Conservation (phyloP, 2,329 filamentous ascomycete genomes). For the Microcyclospora pomicola region DNA sequence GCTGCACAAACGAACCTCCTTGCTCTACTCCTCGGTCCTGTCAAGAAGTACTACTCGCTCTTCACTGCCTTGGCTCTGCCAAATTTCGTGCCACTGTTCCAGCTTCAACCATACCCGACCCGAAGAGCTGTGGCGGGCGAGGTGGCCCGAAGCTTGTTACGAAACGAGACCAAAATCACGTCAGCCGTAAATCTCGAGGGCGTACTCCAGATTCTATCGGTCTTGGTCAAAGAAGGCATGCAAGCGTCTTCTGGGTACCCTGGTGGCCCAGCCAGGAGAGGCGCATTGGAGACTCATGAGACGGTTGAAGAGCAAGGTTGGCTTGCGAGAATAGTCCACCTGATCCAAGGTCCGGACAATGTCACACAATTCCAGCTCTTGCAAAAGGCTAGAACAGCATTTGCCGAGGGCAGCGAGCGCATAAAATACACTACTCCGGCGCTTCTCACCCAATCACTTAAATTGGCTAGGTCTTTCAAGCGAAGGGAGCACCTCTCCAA, state of each 20-base stretch:
- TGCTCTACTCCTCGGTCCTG: conserved; percentile 75
- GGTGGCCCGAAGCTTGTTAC: conserved; percentile 68
- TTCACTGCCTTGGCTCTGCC: conserved; percentile 93
- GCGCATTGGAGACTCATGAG: conserved; percentile 80
- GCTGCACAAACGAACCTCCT: conserved; percentile 80
- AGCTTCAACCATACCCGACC: conserved; percentile 86
- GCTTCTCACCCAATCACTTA: conserved; percentile 77
- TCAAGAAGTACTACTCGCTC: conserved; percentile 80
- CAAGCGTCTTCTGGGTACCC: conserved; percentile 71
- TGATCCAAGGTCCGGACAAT: conserved; percentile 71
- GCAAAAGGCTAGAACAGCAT: conserved; percentile 75
- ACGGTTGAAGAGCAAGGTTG: conserved; percentile 96
- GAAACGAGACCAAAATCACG: conserved; percentile 65
- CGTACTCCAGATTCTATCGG: conserved; percentile 74
- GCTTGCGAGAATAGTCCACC: conserved; percentile 82
- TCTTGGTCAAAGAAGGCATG: conserved; percentile 84
- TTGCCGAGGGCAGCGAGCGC: conserved; percentile 81
- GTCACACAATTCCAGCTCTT: conserved; percentile 84
- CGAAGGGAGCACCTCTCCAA: conserved; percentile 72
- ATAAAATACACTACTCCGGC: conserved; percentile 93
- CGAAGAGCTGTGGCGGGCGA: conserved; percentile 82
- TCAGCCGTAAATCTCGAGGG: conserved; percentile 72
- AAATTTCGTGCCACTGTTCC: conserved; percentile 77
- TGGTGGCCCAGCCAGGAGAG: conserved; percentile 58
- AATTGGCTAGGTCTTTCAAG: conserved; percentile 80